These are phyloP conservation scores for Cucumis hystrix DNA, from an alignment of 306 rosid genomes.

Conservation along the genomic window DNA sequence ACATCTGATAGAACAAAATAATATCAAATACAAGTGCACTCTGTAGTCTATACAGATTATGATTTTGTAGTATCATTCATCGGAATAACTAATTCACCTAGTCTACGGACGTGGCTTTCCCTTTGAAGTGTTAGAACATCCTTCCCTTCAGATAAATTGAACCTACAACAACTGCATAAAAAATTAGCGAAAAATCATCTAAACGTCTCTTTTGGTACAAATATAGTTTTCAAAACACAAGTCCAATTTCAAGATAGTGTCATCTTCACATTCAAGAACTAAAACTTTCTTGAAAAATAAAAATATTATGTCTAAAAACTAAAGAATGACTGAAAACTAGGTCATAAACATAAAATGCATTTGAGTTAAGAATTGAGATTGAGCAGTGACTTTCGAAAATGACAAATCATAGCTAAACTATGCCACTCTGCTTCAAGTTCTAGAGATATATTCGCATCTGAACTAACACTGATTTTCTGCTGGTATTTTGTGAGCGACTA, in stretches of 20 bases:
- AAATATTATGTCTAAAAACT: not conserved
- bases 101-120: conserved; percentile 43
- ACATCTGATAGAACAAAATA: conserved; percentile 32
- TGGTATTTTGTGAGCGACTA: not conserved
- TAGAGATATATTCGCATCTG: not conserved
- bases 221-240: not conserved
- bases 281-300: not conserved
- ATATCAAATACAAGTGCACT: not conserved
- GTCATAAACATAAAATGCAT: not conserved
- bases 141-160: conserved; percentile 37
- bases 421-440: not conserved
- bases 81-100: conserved; percentile 25
- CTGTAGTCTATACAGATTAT: not conserved
- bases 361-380: not conserved
- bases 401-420: not conserved
- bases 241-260: not conserved
- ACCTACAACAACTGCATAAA: conserved; percentile 45
- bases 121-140: conserved; percentile 49
- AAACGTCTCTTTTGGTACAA: not conserved
- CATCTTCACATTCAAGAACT: not conserved
- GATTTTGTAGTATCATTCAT: not conserved
- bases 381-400: not conserved
- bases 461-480: not conserved
- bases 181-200: not conserved
- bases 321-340: not conserved